Base-by-base conservation (phyloP, 1,139 yeast genomes). In the Starmera stellimalicola region DNA sequence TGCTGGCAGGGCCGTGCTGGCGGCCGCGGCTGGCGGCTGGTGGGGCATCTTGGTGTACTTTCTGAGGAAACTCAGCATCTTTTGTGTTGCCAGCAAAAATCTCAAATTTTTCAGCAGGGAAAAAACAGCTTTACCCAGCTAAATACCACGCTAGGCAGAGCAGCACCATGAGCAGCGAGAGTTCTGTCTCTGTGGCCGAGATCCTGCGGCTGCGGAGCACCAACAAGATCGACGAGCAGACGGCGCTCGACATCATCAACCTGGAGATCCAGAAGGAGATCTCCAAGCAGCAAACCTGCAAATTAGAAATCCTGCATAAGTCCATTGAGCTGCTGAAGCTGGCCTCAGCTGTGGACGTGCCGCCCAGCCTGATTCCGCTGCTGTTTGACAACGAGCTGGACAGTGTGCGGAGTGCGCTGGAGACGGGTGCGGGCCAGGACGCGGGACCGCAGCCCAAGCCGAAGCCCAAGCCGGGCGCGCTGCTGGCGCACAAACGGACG, bases 281-380 rank as follows among this genome's bases (percentile, higher is more conserved):
- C 27, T 82, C 96, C 2, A 79, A 79, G 45, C 96, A 87, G 54
- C 94, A 82, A 45, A 79, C 66, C 47, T 78, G 81, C 52, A 70
- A 70, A 37, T 61, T 79, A 25, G 95, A 87, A 51, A 61, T 69
- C 26, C 65, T 80, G 22, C 68, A 70, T 36, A 68, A 71, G 38
- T 72, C 81, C 26, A 58, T 80, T 28, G 77, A 75, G 37, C 63
- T 87, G 18, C 49, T 87, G 33, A 73, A 73, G 38, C 60, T 68
- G 17, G 93, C 94, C 0, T 51, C 72, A 7, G 62, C 65, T 27
- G 72, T 78, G 10, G 78, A 79, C 26, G 62, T 88, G 3, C 94
- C 95, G 0, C 64, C 77, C 1, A 57, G 68, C 36, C 52, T 77
- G 44, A 76, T 88, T n/a, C 83, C 95, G 0, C 47, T 64, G 25